A percentile compares a stretch with the other conserved stretches of the same genome.
Conservation (phyloP, 2,329 filamentous ascomycete genomes). For the Trichoderma pleuroti region DNA sequence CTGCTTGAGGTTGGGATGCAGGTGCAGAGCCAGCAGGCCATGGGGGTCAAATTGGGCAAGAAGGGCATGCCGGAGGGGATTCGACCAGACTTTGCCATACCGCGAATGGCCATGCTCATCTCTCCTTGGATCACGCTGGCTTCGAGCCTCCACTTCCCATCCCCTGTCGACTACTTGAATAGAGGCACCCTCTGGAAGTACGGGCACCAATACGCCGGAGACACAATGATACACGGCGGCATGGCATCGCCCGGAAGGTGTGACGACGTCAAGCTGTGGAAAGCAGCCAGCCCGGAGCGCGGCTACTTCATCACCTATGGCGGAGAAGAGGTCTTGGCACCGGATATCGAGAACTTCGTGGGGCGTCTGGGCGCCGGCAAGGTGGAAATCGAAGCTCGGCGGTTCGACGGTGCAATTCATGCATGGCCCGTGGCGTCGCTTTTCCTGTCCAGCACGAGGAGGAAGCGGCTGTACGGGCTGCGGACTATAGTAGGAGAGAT, state of each 20-base stretch:
- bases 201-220: constrained; percentile 63
- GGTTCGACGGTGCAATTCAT: constrained; percentile 67
- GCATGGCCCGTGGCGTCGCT: constrained; percentile 74
- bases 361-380: constrained; percentile 51
- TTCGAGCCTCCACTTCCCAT: constrained; percentile 64
- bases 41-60: constrained; percentile 16
- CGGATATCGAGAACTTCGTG: constrained; percentile 63
- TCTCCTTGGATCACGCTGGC: constrained; percentile 78
- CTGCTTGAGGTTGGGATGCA: constrained; percentile 60
- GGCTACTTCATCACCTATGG: constrained; percentile 72
- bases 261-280: constrained; percentile 63
- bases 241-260: constrained; percentile 66
- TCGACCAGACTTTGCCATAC: constrained; percentile 30
- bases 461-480: constrained; percentile 52
- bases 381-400: constrained; percentile 53
- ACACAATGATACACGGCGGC: constrained; percentile 32
- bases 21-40: constrained; percentile 23
- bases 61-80: constrained; percentile 21
- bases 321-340: constrained; percentile 72
- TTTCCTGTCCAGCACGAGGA: constrained; percentile 50
- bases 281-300: constrained; percentile 58
- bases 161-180: constrained; percentile 72
- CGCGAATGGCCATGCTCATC: constrained; percentile 64
- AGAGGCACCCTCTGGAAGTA: constrained; percentile 63
- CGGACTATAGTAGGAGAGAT: constrained; percentile 39